phyloP scores from a whole-genome alignment of 176 grass and related monocot species.

The Musa acuminata region DNA sequence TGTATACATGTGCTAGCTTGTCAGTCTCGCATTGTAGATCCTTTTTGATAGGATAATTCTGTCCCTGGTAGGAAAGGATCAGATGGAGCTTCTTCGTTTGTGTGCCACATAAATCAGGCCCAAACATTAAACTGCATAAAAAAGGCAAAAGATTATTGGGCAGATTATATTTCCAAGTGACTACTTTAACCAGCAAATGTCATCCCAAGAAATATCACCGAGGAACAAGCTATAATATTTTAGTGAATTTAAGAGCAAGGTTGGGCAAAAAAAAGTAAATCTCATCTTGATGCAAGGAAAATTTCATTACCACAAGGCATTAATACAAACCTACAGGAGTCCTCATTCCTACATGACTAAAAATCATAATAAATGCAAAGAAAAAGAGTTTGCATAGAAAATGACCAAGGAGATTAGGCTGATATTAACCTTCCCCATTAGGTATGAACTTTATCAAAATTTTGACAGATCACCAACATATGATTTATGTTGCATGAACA shows the following conservation, averaged over 20 bases:
- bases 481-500: background rate
- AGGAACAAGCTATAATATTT: background rate
- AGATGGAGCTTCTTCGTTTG: conserved; percentile 98
- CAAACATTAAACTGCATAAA: conserved; percentile 92
- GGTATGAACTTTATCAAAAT: background rate
- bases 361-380: background rate
- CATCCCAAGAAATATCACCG: background rate
- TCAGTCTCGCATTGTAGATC: conserved; percentile 96
- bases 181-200: background rate
- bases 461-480: background rate
- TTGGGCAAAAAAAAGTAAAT: background rate
- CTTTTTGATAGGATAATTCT: conserved; percentile 97
- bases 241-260: background rate
- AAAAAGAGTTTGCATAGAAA: background rate
- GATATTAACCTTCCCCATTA: background rate
- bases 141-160: conserved; percentile 12
- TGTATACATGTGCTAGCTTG: conserved; percentile 87
- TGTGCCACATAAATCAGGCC: conserved; percentile 92
- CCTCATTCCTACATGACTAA: background rate
- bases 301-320: background rate
- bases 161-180: background rate
- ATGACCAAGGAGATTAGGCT: background rate
- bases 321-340: background rate
- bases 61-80: conserved; percentile 94
- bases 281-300: background rate